These are phyloP conservation scores for Malassezia japonica DNA, from an alignment of 1,284 basidiomycete genomes.

Conservation along the genomic window DNA sequence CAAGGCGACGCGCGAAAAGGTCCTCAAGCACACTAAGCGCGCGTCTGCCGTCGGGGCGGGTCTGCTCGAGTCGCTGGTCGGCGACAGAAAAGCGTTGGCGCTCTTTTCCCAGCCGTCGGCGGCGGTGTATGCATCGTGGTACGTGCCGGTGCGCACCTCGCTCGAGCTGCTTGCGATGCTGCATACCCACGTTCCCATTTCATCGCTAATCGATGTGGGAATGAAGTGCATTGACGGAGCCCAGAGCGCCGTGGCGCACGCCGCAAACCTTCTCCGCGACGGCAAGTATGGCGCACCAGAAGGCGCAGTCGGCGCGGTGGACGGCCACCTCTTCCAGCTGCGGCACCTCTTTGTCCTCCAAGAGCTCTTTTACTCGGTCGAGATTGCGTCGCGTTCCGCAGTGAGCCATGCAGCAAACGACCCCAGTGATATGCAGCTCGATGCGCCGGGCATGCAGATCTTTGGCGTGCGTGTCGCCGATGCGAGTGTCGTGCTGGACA, in stretches of 20 bases:
- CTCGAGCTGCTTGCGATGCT: not conserved
- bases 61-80: not conserved
- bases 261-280: not conserved
- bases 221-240: not conserved
- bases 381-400: not conserved
- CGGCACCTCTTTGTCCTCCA: constrained; percentile 7
- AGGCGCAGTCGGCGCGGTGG: not conserved
- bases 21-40: not conserved
- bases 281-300: constrained; percentile 8
- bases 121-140: constrained; percentile 5
- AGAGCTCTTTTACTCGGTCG: not conserved
- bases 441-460: not conserved
- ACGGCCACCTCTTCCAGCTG: constrained; percentile 9
- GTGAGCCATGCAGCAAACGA: no score
- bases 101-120: not conserved
- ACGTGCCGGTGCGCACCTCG: constrained; percentile 9
- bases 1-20: not conserved
- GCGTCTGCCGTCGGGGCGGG: not conserved
- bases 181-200: not conserved
- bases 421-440: not conserved
- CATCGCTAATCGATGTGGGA: not conserved
- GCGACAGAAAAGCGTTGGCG: not conserved
- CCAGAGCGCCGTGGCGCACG: not conserved
- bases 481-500: not conserved
- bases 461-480: not conserved